phyloP scores from a whole-genome alignment of 2,329 filamentous ascomycete genomes.

The Cladosporium phlei region DNA sequence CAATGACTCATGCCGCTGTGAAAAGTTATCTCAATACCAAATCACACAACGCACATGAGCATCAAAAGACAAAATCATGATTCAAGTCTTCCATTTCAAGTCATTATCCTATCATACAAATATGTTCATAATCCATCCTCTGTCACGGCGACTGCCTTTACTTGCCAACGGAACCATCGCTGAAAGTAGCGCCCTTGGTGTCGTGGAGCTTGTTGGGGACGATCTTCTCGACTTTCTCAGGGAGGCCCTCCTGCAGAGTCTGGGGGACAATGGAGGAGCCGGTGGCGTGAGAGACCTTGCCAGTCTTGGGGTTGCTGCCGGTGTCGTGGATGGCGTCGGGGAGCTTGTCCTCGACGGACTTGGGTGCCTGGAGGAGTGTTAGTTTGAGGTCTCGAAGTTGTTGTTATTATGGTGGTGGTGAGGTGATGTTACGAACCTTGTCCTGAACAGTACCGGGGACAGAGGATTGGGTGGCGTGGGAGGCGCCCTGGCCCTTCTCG shows the following conservation, averaged over 20 bases:
- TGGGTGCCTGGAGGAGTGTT: constrained; percentile 23
- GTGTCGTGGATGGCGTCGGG: constrained; percentile 39
- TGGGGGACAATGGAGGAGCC: constrained; percentile 40
- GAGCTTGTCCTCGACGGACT: constrained; percentile 37
- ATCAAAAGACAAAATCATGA: too few relatives aligned
- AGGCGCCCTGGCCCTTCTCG: constrained; percentile 37
- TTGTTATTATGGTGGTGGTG: too few relatives aligned
- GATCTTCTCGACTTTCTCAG: constrained; percentile 41
- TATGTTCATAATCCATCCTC: too few relatives aligned
- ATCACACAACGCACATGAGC: too few relatives aligned
- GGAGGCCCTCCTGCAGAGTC: constrained; percentile 41
- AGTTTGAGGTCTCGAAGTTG: not conserved
- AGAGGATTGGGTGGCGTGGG: constrained; percentile 39
- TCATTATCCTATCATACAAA: too few relatives aligned
- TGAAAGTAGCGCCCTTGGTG: constrained; percentile 26
- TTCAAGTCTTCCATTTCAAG: too few relatives aligned
- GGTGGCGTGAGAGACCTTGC: constrained; percentile 38
- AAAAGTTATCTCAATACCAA: too few relatives aligned
- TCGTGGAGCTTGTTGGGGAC: constrained; percentile 43
- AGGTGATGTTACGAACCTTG: constrained; percentile 24
- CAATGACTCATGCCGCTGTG: too few relatives aligned
- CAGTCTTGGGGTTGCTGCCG: constrained; percentile 29
- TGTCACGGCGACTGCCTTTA: too few relatives aligned
- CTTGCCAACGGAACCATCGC: constrained; percentile 21
- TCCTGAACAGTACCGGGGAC: constrained; percentile 39